Percentiles rank a stretch among this genome's conserved stretches.
Conservation (phyloP, 2,329 filamentous ascomycete species). For the Cyphellophora europaea region DNA sequence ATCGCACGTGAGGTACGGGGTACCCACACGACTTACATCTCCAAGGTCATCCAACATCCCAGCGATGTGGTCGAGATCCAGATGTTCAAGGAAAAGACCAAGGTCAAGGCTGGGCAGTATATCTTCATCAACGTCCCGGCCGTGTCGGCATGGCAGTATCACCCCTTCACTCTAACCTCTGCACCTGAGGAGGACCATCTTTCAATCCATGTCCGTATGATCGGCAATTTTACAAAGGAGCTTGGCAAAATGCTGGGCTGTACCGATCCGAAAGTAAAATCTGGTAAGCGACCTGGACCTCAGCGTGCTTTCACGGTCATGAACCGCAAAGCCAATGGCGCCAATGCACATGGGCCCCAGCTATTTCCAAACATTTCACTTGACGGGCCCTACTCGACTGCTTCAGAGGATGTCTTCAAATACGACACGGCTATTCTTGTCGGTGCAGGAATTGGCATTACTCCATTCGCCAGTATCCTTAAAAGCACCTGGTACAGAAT, state of each 20-base stretch:
- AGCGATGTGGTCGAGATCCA: conserved; percentile 86
- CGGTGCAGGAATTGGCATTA: conserved; percentile 40
- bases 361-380: conserved; percentile 69
- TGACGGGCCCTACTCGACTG: conserved; percentile 74
- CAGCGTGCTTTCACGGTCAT: too few relatives aligned
- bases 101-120: conserved; percentile 65
- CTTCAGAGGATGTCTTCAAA: conserved; percentile 71
- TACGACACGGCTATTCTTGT: conserved; percentile 40
- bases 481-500: conserved; percentile 89
- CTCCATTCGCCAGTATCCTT: conserved; percentile 40
- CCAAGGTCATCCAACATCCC: conserved; percentile 78
- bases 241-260: conserved; percentile 64
- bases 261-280: conserved; percentile 35
- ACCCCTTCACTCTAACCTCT: conserved; percentile 75
- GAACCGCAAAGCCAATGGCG: conserved; percentile 29
- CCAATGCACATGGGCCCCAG: conserved; percentile 46
- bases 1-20: conserved; percentile 68
- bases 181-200: conserved; percentile 84
- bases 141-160: conserved; percentile 77
- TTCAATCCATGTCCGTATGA: conserved; percentile 70
- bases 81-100: conserved; percentile 80
- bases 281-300: too few relatives aligned
- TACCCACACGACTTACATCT: conserved; percentile 72
- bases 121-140: conserved; percentile 81
- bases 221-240: conserved; percentile 67